Evolutionary conservation across 495 filamentous ascomycete species (phyloP).

Genomic region (Stereocaulon alpinum): DNA sequence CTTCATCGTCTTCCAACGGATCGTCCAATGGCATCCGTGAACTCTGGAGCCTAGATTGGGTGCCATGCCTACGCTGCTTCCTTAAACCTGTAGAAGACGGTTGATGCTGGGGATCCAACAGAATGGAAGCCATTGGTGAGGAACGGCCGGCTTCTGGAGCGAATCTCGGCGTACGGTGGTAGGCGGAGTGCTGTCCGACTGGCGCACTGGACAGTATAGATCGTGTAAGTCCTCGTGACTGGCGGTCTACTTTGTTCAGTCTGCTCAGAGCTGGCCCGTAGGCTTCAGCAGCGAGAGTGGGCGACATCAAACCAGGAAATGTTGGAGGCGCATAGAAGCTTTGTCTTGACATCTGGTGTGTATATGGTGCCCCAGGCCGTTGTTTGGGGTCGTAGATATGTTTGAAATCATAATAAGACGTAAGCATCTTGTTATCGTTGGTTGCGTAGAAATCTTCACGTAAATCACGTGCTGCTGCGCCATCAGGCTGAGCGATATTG

Average conservation of each 20-base stretch:
- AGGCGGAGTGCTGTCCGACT: constrained; percentile 16
- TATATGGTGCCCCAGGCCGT: constrained; percentile 41
- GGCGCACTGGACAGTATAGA: constrained; percentile 6
- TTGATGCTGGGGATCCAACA: constrained; percentile 81
- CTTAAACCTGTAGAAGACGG: constrained; percentile 49
- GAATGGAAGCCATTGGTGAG: constrained; percentile 50
- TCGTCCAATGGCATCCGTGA: constrained; percentile 31
- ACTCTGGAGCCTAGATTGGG: constrained; percentile 43
- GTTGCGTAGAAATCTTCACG: constrained; percentile 88
- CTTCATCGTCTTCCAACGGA: constrained; percentile 38
- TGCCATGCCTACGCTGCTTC: constrained; percentile 31
- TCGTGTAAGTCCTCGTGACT: constrained; percentile 26
- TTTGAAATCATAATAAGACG: constrained; percentile 85
- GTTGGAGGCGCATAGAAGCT: constrained; percentile 68
- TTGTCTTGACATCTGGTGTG: constrained; percentile 38
- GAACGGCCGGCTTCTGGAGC: constrained; percentile 20
- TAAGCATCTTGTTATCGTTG: constrained; percentile 95
- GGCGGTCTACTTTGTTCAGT: constrained; percentile 15
- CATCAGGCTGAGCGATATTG: constrained; percentile 34
- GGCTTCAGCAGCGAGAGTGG: constrained; percentile 46
- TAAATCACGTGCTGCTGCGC: constrained; percentile 45
- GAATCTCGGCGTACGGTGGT: constrained; percentile 27
- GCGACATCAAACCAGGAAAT: constrained; percentile 61
- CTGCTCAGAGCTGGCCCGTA: constrained; percentile 22
- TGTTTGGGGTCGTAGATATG: constrained; percentile 73